phyloP scores from a whole-genome alignment of 108 stramenopile genomes.

The Conticribra guillardii region DNA sequence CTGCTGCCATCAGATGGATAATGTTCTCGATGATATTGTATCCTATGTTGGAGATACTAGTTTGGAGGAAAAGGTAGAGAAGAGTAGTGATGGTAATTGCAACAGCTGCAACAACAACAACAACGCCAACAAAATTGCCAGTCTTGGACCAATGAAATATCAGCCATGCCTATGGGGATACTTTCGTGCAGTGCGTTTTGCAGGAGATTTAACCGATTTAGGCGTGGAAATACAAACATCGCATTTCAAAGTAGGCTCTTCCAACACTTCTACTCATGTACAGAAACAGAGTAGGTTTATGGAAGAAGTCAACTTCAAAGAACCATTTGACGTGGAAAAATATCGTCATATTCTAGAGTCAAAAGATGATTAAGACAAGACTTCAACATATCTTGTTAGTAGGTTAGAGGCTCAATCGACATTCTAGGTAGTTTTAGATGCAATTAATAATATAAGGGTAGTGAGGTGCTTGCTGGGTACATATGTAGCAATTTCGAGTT shows the following conservation, averaged over 20 bases:
- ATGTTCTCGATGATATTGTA: too few species aligned
- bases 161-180: slow-evolving; percentile 78
- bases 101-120: slow-evolving; percentile 1
- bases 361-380: too few species aligned
- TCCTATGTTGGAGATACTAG: too few species aligned
- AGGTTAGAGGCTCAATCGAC: too few species aligned
- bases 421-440: too few species aligned
- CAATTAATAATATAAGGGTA: too few species aligned
- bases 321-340: slow-evolving; percentile 64
- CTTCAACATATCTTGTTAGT: too few species aligned
- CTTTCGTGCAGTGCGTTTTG: slow-evolving; percentile 85
- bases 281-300: slow-evolving; percentile 57
- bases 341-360: slow-evolving; percentile 54
- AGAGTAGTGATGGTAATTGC: too few species aligned
- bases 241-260: slow-evolving; percentile 39
- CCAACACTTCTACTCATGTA: slow-evolving; percentile 45
- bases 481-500: too few species aligned
- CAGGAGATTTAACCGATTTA: slow-evolving; percentile 84
- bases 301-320: slow-evolving; percentile 49
- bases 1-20: too few species aligned
- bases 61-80: too few species aligned
- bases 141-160: slow-evolving; percentile 36
- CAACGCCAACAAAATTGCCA: neutral
- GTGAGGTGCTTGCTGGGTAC: too few species aligned
- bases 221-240: slow-evolving; percentile 85